phyloP scores from a whole-genome alignment of 2,329 filamentous ascomycete species.

The Hymenotorrendiella dingleyae region DNA sequence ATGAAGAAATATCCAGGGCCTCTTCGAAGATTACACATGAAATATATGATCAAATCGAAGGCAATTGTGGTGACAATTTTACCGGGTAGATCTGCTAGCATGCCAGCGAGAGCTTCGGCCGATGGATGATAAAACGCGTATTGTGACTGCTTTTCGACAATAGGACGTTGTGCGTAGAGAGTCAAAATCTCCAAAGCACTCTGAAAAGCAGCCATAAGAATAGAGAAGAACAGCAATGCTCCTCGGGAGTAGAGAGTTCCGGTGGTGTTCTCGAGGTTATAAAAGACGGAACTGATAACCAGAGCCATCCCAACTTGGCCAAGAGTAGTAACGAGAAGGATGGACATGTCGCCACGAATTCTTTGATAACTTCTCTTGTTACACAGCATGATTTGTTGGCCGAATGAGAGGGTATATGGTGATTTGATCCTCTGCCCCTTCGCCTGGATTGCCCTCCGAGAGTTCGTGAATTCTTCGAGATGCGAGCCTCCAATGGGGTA shows the following conservation, averaged over 20 bases:
- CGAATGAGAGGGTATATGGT: conserved; percentile 75
- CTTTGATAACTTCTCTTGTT: conserved; percentile 75
- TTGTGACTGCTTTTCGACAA: conserved; percentile 82
- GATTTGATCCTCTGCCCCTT: conserved; percentile 56
- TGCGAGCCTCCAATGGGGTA: conserved; percentile 41
- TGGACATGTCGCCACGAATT: conserved; percentile 65
- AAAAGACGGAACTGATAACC: conserved; percentile 57
- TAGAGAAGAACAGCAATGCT: conserved; percentile 61
- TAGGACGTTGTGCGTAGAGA: conserved; percentile 79
- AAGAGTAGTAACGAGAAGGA: conserved; percentile 48
- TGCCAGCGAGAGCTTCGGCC: conserved; percentile 68
- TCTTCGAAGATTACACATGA: conserved; percentile 75
- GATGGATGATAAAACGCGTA: conserved; percentile 90
- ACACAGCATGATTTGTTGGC: conserved; percentile 74
- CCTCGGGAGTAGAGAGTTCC: conserved; percentile 57
- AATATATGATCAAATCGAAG: conserved; percentile 80
- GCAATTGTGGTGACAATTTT: conserved; percentile 56
- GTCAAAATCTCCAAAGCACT: conserved; percentile 62
- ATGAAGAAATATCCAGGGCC: conserved; percentile 78
- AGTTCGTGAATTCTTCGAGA: conserved; percentile 35
- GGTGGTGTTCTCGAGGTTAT: conserved; percentile 48
- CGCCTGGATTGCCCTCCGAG: conserved; percentile 30
- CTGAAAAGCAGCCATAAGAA: conserved; percentile 60
- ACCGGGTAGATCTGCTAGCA: conserved; percentile 80
- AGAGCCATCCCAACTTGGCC: conserved; percentile 45